phyloP scores from a whole-genome alignment of 208 protist species.

The Phytomonas sp. region DNA sequence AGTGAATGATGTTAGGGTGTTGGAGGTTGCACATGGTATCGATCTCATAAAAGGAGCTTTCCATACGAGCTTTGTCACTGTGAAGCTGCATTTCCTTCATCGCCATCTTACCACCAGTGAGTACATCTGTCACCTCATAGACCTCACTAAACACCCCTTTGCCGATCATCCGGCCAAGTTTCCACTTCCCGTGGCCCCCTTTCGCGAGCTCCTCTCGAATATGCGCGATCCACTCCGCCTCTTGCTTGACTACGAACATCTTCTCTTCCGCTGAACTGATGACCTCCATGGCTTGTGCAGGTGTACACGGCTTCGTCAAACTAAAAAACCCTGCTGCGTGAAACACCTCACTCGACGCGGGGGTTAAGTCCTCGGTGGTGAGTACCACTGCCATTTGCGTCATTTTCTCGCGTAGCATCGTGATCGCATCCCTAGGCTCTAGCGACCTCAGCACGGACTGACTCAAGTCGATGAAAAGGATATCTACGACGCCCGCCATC shows the following conservation, averaged over 20 bases:
- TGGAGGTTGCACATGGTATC: conserved; percentile 87
- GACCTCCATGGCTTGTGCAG: conserved; percentile 62
- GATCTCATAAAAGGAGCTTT: conserved; percentile 80
- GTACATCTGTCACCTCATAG: conserved; percentile 72
- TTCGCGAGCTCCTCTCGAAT: conserved; percentile 72
- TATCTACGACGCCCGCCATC: conserved; percentile 64
- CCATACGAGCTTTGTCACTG: conserved; percentile 53
- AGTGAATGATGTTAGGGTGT: conserved; percentile 91
- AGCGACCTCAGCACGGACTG: conserved; percentile 58
- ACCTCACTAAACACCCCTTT: conserved; percentile 82
- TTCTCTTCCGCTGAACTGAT: conserved; percentile 73
- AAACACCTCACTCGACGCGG: conserved; percentile 50
- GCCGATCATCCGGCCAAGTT: conserved; percentile 63
- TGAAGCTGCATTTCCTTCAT: conserved; percentile 79
- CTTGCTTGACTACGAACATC: conserved; percentile 59
- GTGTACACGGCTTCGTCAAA: conserved; percentile 77
- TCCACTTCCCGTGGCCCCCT: conserved; percentile 80
- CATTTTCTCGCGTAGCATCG: conserved; percentile 62
- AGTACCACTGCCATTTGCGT: conserved; percentile 78
- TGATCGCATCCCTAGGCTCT: conserved; percentile 46
- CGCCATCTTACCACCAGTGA: conserved; percentile 86
- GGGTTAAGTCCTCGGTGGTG: conserved; percentile 51
- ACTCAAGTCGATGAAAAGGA: conserved; percentile 79
- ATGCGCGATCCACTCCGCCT: conserved; percentile 62
- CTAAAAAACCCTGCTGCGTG: conserved; percentile 75